Evolutionary conservation across 139 green algal genomes (phyloP).

Genomic region (Micractinium conductrix): DNA sequence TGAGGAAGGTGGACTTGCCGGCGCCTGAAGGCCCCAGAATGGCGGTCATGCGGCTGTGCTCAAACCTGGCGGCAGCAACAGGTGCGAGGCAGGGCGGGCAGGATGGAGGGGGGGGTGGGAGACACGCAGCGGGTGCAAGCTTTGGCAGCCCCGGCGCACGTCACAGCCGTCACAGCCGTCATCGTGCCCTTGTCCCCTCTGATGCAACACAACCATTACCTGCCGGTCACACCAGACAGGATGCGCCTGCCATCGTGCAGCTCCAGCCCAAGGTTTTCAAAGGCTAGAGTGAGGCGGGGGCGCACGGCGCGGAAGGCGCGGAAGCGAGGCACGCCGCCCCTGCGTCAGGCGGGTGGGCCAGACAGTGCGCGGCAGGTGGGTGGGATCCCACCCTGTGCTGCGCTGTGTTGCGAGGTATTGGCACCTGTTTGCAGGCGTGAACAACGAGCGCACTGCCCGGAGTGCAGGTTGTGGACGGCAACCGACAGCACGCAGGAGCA

Average conservation of each 20-base stretch:
- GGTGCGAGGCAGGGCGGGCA: neutral
- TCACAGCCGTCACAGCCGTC: no score
- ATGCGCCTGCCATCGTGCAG: slow-evolving; percentile 51
- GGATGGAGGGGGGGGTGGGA: neutral
- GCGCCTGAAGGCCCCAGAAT: slow-evolving; percentile 58
- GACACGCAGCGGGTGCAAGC: no score
- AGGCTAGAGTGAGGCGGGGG: slow-evolving; percentile 50
- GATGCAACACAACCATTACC: slow-evolving; percentile 2
- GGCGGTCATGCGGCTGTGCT: slow-evolving; percentile 48
- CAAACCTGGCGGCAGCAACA: slow-evolving; percentile 35
- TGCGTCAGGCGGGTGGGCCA: no score
- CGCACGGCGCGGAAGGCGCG: slow-evolving; percentile 48
- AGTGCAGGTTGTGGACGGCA: no score
- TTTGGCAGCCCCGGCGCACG: no score
- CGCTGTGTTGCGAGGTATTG: no score
- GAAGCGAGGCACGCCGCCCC: slow-evolving; percentile 37
- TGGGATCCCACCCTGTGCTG: no score
- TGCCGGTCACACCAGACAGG: slow-evolving; percentile 27
- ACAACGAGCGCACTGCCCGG: no score
- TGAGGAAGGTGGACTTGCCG: slow-evolving; percentile 62
- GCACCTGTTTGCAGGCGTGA: no score
- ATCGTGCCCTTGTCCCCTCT: no score
- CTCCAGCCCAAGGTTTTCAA: slow-evolving; percentile 44
- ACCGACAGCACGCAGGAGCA: no score
- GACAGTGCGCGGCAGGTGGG: no score